Evolutionary conservation across 2,329 filamentous ascomycete genomes (phyloP).

Genomic region (Fusarium xylarioides): DNA sequence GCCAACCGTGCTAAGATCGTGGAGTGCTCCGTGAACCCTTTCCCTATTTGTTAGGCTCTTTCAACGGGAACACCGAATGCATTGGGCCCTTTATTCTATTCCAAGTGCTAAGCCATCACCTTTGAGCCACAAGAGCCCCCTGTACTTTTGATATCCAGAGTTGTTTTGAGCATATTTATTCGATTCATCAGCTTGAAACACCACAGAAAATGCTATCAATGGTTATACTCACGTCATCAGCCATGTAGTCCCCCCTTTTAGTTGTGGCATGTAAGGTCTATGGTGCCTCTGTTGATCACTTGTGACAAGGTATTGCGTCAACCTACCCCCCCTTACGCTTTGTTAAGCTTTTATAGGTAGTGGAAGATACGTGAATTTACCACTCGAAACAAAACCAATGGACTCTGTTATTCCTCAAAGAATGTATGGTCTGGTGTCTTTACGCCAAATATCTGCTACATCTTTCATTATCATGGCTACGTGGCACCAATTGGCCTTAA

Average conservation of each 20-base stretch:
- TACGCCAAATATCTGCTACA: background rate
- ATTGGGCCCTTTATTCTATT: background rate
- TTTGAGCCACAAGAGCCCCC: constrained; percentile 7
- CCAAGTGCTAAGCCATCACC: background rate
- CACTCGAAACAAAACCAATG: background rate
- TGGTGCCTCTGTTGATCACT: background rate
- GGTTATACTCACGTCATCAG: background rate
- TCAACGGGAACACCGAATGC: constrained; percentile 1
- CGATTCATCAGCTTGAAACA: background rate
- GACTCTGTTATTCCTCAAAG: background rate
- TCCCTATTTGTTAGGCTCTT: background rate
- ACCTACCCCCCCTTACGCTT: background rate
- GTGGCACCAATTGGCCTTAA: constrained; percentile 13
- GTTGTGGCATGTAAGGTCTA: background rate
- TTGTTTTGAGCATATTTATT: background rate
- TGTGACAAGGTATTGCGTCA: background rate
- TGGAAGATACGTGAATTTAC: background rate
- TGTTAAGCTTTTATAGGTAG: background rate
- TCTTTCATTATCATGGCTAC: background rate
- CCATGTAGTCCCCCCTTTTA: background rate
- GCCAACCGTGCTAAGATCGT: background rate
- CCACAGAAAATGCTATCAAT: background rate
- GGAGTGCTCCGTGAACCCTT: constrained; percentile 1
- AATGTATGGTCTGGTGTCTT: background rate
- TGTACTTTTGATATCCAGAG: background rate